A percentile compares a stretch with the other conserved stretches of the same genome.
Evolutionary conservation across 768 basidiomycete species (phyloP).

Genomic region (Cantharellus cinnabarinus): DNA sequence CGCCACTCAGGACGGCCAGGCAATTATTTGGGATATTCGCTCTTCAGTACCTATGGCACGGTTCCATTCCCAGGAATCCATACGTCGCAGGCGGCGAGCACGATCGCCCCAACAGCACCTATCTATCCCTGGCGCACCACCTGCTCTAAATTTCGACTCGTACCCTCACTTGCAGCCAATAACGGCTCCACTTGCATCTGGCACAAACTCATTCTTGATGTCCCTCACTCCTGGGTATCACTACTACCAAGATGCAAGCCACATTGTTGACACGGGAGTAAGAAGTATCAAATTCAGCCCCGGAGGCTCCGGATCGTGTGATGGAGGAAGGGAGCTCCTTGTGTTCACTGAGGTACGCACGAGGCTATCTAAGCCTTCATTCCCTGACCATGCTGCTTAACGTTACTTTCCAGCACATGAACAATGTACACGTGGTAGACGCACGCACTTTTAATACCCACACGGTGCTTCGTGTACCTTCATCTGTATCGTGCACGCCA

Average conservation of each 20-base stretch:
- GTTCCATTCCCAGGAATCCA: not conserved
- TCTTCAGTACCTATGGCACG: not conserved
- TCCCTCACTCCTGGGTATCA: not conserved
- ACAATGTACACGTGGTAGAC: constrained; percentile 64
- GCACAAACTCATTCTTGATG: not conserved
- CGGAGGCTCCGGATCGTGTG: constrained; percentile 24
- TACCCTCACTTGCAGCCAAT: no score
- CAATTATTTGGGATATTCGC: constrained; percentile 69
- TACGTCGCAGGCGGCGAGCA: not conserved
- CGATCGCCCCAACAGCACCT: not conserved
- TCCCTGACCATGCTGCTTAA: not conserved
- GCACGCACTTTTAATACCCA: constrained; percentile 57
- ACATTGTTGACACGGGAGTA: constrained; percentile 8
- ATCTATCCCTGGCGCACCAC: no score
- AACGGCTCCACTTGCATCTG: no score
- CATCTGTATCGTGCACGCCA: not conserved
- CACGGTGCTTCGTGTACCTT: constrained; percentile 13
- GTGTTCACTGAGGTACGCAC: constrained; percentile 67
- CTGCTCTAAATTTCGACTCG: no score
- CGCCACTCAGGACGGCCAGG: constrained; percentile 60
- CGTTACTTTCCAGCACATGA: constrained; percentile 41
- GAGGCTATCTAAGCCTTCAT: not conserved
- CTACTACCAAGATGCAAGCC: not conserved
- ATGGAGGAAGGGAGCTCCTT: constrained; percentile 41
- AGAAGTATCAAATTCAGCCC: constrained; percentile 70